Base-by-base conservation (phyloP, 495 filamentous ascomycete species). In the Xylaria castorea region DNA sequence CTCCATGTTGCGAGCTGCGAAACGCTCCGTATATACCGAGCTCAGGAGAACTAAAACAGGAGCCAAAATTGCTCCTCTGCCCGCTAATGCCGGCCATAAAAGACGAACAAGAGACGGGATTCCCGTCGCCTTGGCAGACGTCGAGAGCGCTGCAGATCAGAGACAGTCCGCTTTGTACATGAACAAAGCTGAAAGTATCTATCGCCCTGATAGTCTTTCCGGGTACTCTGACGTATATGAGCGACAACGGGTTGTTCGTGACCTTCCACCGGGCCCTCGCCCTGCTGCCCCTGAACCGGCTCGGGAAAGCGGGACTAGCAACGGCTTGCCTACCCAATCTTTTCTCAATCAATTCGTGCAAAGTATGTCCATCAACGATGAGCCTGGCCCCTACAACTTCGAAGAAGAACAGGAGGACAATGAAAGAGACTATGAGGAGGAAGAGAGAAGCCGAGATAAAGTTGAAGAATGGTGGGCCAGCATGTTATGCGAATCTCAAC, bases 101-200 rank as follows among this genome's bases (percentile, higher is more conserved):
- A 74, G 78, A 58, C 71, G 73, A 60, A 76, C 78, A 3, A 75
- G 55, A 71, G 34, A 76, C 20, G 78, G 78, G 2, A 78, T 79
- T 27, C 78, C 78, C 22, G 70, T 79, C 20, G 78, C 78, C 4
- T 50, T 78, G 63, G 60, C 60, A 5, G 67, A 76, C n/a, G 25
- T 38, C 20, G 71, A 75, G 9, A 73, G 61, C 12, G 76, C 78
- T 11, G 71, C 74, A 66, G 67, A 74, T 20, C 74, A 73, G 20
- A 72, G 73, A 62, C 70, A 58, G 40, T 63, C 71, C 55, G 65
- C 71, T 20, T 57, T 69, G 66, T 27, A 65, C 55, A 51, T 16
- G 8, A n/a, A 65, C 7, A 63, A 53, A 5, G 46, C 22, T 5
- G 51, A 51, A 38, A 76, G 74, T 62, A 71, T 79, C 20, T 79